Percentiles rank a stretch among this genome's conserved stretches.
These are phyloP conservation scores for Leucocoprinus birnbaumii DNA, from an alignment of 768 basidiomycete species.

Conservation along the genomic window DNA sequence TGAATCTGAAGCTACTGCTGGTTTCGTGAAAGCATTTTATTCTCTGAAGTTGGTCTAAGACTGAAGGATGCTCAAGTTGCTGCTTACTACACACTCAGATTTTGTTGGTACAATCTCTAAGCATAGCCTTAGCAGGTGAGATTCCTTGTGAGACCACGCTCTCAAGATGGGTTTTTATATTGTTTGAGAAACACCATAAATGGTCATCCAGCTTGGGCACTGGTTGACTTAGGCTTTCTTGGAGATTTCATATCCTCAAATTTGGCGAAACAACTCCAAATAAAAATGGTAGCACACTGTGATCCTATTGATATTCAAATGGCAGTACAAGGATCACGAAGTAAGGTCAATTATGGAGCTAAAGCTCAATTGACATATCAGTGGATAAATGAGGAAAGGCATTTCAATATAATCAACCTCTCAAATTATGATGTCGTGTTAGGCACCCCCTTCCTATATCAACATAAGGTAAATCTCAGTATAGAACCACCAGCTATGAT, in stretches of 20 bases:
- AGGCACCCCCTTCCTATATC: slow-evolving; percentile 36
- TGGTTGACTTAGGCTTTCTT: slow-evolving; percentile 35
- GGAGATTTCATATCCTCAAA: slow-evolving; percentile 39
- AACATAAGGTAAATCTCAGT: slow-evolving; percentile 24
- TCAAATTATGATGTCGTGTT: slow-evolving; percentile 38
- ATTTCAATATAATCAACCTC: slow-evolving; percentile 38
- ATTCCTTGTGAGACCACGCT: no score
- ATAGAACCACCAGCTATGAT: slow-evolving; percentile 18
- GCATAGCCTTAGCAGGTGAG: no score
- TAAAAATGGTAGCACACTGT: slow-evolving; percentile 19
- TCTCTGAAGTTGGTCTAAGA: no score
- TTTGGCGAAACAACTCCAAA: slow-evolving; percentile 32
- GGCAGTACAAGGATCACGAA: slow-evolving; percentile 37
- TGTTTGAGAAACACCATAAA: no score
- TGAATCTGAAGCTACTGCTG: no score
- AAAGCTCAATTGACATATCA: slow-evolving; percentile 29
- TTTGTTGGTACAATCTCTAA: no score
- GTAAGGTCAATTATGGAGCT: slow-evolving; percentile 29
- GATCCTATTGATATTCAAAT: slow-evolving; percentile 34
- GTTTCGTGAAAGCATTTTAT: no score
- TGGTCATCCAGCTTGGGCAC: slow-evolving; percentile 26
- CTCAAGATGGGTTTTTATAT: no score
- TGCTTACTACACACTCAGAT: no score
- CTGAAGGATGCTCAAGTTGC: no score
- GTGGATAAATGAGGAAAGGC: slow-evolving; percentile 25